These are phyloP conservation scores for Coemansia sp. DNA, from an alignment of 192 early-diverging fungal genomes.

Conservation along the genomic window DNA sequence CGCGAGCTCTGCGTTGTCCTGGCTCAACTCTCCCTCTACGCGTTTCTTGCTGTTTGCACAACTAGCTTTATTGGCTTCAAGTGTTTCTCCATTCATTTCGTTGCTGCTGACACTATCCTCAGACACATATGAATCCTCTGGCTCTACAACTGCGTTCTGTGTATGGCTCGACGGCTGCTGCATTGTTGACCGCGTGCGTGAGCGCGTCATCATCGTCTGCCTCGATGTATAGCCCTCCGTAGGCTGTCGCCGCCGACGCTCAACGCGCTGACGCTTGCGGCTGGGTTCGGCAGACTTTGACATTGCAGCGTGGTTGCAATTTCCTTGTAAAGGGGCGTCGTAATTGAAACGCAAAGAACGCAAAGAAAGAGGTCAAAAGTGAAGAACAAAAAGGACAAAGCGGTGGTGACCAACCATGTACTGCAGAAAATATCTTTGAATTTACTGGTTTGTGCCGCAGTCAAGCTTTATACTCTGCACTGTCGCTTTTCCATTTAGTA, in stretches of 20 bases:
- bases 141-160: neutral
- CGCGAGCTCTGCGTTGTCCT: constrained; percentile 22
- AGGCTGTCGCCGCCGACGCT: constrained; percentile 15
- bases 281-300: constrained; percentile 27
- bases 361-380: neutral
- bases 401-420: neutral
- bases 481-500: neutral
- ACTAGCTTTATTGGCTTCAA: neutral
- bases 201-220: constrained; percentile 41
- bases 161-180: constrained; percentile 6
- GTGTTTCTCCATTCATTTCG: neutral
- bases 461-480: neutral
- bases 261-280: constrained; percentile 43
- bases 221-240: constrained; percentile 13
- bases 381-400: constrained; percentile 3
- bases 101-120: neutral
- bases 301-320: constrained; percentile 15
- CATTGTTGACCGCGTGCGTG: constrained; percentile 40
- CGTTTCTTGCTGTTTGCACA: neutral
- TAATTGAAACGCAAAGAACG: constrained; percentile 1
- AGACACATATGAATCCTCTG: neutral
- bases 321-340: neutral
- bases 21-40: neutral
- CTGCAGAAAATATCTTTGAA: neutral
- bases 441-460: constrained; percentile 4